Evolutionary conservation across 371 early-diverging fungal genomes (phyloP), one percentile per base, ranked within the genome.

Genomic region (Thermomucor indicae-seudaticae): DNA sequence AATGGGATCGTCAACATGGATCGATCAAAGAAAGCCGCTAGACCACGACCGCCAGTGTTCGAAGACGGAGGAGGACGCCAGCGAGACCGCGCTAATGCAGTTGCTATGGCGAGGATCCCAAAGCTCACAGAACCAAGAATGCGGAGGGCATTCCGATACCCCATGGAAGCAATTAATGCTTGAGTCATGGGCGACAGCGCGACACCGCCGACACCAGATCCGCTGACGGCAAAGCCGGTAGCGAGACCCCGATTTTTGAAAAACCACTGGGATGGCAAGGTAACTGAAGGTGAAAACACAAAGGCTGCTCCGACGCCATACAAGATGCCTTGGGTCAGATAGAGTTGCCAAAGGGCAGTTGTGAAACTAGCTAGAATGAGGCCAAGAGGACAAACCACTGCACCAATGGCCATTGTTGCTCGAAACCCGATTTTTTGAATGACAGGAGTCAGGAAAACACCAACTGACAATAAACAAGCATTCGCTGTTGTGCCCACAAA

Each of bases 131-230:
- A 49, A 0, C 68, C 72, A 40, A 70, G 46, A 3, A 65, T 55
- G 0, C 86, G 69, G 8, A 84, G 62, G 0, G 84, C 61, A 74
- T 80, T 82, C 4, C 69, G 64, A 23, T 75, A 68, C 1, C 85
- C 85, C 5, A 80, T 25, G 1, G 51, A 46, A 1, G 44, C 46
- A 32, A 90, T 75, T 40, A 88, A 53, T 10, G 24, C 47, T 24
- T 75, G 74, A 2, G 76, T 76, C 42, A 89, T 58, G 0, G 86
- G 84, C 0, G 82, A 70, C 17, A 91, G 46, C 10, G 75, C 55
- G 0, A 89, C 70, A 1, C 90, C 90, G 23, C 92, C 92, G n/a
- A 88, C 53, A 2, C 92, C 91, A 20, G 81, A 77, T 11, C 88
- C 88, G 6, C 81, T 62, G 0, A 83, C 78, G 11, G 80, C 80